Conservation (phyloP, 2,329 filamentous ascomycete genomes). For the Paraconiothyrium sp. region DNA sequence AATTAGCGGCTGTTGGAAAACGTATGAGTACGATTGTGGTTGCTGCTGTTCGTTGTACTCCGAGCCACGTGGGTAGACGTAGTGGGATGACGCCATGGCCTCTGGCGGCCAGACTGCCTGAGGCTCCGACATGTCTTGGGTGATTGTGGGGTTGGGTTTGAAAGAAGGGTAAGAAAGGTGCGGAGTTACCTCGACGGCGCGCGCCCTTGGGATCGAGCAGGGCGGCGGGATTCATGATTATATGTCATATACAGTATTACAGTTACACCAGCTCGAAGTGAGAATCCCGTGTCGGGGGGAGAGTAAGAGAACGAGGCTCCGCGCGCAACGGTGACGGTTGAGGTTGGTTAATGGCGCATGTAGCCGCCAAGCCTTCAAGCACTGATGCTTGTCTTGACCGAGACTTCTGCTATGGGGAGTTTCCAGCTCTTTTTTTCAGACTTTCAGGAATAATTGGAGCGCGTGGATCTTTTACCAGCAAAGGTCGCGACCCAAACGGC, state of each 20-base stretch:
- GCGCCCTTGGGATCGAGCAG: conserved; percentile 29
- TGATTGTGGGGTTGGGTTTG: background rate
- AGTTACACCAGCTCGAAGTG: background rate
- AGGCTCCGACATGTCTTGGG: background rate
- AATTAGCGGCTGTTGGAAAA: background rate
- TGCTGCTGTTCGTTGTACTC: conserved; percentile 18
- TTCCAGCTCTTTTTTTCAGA: conserved; percentile 5
- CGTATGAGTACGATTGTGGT: background rate
- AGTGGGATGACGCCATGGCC: background rate
- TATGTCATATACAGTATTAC: conserved; percentile 10
- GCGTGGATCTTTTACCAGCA: background rate
- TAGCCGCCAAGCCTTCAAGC: conserved; percentile 4
- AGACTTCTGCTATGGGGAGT: background rate
- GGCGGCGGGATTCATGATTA: conserved; percentile 27
- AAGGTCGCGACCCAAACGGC: background rate
- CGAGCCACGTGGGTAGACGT: background rate
- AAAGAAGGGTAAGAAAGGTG: conserved; percentile 5
- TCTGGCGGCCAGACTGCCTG: background rate
- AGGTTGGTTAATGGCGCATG: background rate
- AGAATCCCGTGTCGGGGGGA: conserved; percentile 1
- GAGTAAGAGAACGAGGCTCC: conserved; percentile 3
- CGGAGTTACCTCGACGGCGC: conserved; percentile 28
- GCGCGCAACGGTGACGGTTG: background rate
- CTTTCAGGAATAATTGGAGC: background rate
- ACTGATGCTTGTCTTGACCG: background rate